These are phyloP conservation scores for Neostapfia colusana DNA, from an alignment of 176 grass and related monocot species.

Conservation along the genomic window DNA sequence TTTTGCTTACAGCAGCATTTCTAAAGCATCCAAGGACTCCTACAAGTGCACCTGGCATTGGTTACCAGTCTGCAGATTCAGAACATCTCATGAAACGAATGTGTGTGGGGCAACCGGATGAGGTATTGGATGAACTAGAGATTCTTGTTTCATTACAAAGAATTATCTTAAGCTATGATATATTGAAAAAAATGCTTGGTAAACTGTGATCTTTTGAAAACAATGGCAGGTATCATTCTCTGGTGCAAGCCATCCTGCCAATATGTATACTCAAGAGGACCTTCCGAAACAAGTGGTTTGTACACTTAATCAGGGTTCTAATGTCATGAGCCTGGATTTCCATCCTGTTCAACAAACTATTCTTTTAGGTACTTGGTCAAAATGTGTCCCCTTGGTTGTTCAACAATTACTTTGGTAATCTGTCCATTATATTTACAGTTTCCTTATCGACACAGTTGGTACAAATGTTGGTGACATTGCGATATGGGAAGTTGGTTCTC, in stretches of 20 bases:
- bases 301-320: constrained; percentile 91
- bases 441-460: constrained; percentile 65
- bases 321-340: constrained; percentile 98
- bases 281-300: constrained; percentile 84
- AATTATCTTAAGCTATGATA: background rate
- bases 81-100: constrained; percentile 99
- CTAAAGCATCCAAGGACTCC: constrained; percentile 92
- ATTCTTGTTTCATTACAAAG: constrained; percentile 9
- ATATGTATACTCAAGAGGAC: constrained; percentile 95
- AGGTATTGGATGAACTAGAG: constrained; percentile 53
- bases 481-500: constrained; percentile 98
- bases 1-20: constrained; percentile 74
- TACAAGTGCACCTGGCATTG: constrained; percentile 75
- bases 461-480: constrained; percentile 99
- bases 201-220: constrained; percentile 33
- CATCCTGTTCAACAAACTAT: constrained; percentile 94
- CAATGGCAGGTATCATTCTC: constrained; percentile 76
- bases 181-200: background rate
- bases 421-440: constrained; percentile 32
- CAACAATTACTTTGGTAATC: constrained; percentile 20
- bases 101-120: constrained; percentile 88
- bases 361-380: constrained; percentile 71
- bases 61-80: constrained; percentile 97
- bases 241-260: constrained; percentile 79
- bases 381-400: constrained; percentile 13